phyloP scores from a whole-genome alignment of 1,284 basidiomycete species.

The Mycena citricolor region DNA sequence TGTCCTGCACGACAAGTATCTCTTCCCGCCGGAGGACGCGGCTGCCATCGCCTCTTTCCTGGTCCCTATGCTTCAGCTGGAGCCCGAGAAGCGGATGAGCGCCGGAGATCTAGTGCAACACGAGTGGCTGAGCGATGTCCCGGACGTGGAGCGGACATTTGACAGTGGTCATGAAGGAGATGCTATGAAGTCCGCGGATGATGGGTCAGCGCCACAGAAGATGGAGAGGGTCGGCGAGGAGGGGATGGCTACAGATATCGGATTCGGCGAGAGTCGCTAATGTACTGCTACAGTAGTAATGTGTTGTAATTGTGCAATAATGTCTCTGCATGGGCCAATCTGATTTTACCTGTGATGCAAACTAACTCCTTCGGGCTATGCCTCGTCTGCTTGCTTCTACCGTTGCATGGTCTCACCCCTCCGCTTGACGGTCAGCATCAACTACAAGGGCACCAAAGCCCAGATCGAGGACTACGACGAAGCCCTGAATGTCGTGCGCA shows the following conservation, averaged over 20 bases:
- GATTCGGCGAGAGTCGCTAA: no score
- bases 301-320: no score
- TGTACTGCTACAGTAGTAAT: no score
- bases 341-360: no score
- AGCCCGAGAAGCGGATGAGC: constrained; percentile 8
- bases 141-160: constrained; percentile 16
- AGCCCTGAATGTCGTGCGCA: constrained; percentile 6
- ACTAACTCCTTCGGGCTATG: no score
- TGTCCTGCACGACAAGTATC: constrained; percentile 25
- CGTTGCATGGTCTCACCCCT: constrained; percentile 20
- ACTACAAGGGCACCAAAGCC: constrained; percentile 18
- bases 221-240: no score
- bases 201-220: no score
- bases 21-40: constrained; percentile 21
- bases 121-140: constrained; percentile 17
- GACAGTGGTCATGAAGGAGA: no score
- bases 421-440: constrained; percentile 21
- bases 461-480: constrained; percentile 3
- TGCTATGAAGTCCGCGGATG: no score
- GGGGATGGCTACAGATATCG: no score
- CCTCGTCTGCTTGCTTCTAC: no score
- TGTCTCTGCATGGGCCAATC: no score
- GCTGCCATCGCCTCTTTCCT: constrained; percentile 19
- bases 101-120: constrained; percentile 13
- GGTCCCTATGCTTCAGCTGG: constrained; percentile 16